A percentile compares a stretch with the other conserved stretches of the same genome.
These are phyloP conservation scores for Capronia americana DNA, from an alignment of 2,329 filamentous ascomycete genomes.

Conservation along the genomic window DNA sequence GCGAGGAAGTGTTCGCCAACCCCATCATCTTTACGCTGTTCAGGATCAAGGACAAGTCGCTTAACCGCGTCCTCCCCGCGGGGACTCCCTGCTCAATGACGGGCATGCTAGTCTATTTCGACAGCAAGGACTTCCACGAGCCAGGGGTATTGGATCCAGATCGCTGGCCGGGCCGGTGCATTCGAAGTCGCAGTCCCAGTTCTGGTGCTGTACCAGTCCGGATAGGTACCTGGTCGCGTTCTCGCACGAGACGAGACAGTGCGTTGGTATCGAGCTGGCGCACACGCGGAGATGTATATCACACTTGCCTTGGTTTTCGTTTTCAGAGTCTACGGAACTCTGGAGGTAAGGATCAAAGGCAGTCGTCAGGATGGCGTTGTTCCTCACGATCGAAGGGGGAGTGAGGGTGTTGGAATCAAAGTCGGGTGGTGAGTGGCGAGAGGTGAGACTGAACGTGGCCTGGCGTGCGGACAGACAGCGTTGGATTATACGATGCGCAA, in stretches of 20 bases:
- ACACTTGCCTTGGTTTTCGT: constrained; percentile 31
- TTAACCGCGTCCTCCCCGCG: constrained; percentile 19
- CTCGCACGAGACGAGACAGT: constrained; percentile 49
- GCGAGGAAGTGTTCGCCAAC: no score
- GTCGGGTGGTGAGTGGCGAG: neutral
- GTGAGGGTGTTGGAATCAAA: constrained; percentile 24
- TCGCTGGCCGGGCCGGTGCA: constrained; percentile 51
- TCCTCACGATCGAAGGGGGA: no score
- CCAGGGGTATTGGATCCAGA: constrained; percentile 47
- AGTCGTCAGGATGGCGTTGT: constrained; percentile 14
- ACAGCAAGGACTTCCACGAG: constrained; percentile 46
- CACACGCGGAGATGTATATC: constrained; percentile 34
- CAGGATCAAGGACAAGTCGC: constrained; percentile 4
- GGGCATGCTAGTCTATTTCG: constrained; percentile 37
- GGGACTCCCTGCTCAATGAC: constrained; percentile 41
- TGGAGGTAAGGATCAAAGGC: constrained; percentile 30
- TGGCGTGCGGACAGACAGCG: no score
- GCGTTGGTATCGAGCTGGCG: constrained; percentile 48
- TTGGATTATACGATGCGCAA: no score
- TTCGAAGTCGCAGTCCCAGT: no score
- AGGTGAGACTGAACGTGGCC: no score
- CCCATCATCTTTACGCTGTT: constrained; percentile 21
- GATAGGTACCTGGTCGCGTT: constrained; percentile 51
- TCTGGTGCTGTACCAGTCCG: no score
- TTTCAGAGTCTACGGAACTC: constrained; percentile 32